Base-by-base conservation (phyloP, 2,329 filamentous ascomycete species). In the Zarea fungicola region DNA sequence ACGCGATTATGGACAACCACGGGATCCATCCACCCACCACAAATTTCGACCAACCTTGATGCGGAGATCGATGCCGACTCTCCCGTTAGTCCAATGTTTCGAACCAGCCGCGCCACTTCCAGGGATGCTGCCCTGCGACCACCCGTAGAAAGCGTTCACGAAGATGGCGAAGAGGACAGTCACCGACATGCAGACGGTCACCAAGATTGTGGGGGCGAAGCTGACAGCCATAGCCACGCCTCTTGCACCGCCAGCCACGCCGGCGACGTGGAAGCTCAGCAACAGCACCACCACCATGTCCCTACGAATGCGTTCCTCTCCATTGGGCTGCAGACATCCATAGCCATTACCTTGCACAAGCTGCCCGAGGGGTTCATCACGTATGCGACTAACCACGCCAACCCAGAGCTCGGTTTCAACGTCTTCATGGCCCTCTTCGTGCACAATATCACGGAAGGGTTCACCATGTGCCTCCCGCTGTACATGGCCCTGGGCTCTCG, bases 391-490 rank as follows among this genome's bases (percentile, higher is more conserved):
- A 99, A 97, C 67, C 93, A 99, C 63, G 92, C 90, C 11, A 97
- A 91, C 64, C 91, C 93, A 0, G 75, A 79, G 0, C 80, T 99
- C 0, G 93, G 93, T 18, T 83, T 96, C 66, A 87, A 88, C 45
- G 89, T 99, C 48, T 99, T 99, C 70, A 80, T 97, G 66, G 92
- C 93, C 1, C 78, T 99, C 7, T 96, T 96, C 63, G 92, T 99
- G 51, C 93, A 99, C 76, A 99, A 97, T 70, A 95, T 99, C 60
- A 91, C 89, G 23, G 93, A 99, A 70, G 93, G 93, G 2, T 97
- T 97, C 63, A 89, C 91, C 53, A 86, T 99, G 78, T 89, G 90
- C 0, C 72, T 99, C 1, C 93, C 93, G 0, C 75, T 99, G 0
- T 99, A 95, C 67, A 87, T 99, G 60, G 93, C 93, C 1, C 80